A percentile compares a stretch with the other conserved stretches of the same genome.
Evolutionary conservation across 2,329 filamentous ascomycete species (phyloP).

Genomic region (Chalara sp.): DNA sequence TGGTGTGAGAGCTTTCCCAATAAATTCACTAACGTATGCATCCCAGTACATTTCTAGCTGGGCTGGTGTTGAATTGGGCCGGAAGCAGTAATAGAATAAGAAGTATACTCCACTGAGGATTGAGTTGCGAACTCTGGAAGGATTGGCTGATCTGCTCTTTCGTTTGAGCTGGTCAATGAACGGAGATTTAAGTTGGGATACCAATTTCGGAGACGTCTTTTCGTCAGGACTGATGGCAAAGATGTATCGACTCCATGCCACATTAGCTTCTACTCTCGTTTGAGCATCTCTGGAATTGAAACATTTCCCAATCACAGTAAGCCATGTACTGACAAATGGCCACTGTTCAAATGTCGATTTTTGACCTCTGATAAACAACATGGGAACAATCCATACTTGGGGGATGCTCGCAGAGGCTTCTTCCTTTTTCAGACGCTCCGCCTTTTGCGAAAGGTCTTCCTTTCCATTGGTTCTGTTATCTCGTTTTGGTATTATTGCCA

Average conservation of each 20-base stretch:
- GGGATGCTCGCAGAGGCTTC: conserved; percentile 56
- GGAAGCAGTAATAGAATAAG: conserved; percentile 76
- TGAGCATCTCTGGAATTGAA: conserved; percentile 72
- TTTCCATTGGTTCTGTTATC: no score
- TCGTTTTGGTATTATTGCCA: conserved; percentile 38
- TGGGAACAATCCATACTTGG: conserved; percentile 80
- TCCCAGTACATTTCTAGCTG: conserved; percentile 77
- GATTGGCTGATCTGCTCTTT: conserved; percentile 42
- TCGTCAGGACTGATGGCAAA: conserved; percentile 64
- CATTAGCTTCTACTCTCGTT: conserved; percentile 69
- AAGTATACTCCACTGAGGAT: conserved; percentile 69
- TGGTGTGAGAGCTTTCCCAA: conserved; percentile 47
- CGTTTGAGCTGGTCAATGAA: conserved; percentile 63
- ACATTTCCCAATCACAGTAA: conserved; percentile 72
- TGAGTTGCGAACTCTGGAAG: conserved; percentile 48
- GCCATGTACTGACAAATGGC: conserved; percentile 67
- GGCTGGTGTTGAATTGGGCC: conserved; percentile 57
- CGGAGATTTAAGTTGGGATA: conserved; percentile 61
- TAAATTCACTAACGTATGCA: conserved; percentile 58
- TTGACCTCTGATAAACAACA: conserved; percentile 65
- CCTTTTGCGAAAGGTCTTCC: no score
- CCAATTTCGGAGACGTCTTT: conserved; percentile 44
- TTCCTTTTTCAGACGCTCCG: conserved; percentile 47
- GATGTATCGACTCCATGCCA: conserved; percentile 80
- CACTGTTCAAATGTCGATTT: conserved; percentile 56